Evolutionary conservation across 495 filamentous ascomycete genomes (phyloP), one percentile per base, ranked within the genome.

Genomic region (Acidomyces sp.): DNA sequence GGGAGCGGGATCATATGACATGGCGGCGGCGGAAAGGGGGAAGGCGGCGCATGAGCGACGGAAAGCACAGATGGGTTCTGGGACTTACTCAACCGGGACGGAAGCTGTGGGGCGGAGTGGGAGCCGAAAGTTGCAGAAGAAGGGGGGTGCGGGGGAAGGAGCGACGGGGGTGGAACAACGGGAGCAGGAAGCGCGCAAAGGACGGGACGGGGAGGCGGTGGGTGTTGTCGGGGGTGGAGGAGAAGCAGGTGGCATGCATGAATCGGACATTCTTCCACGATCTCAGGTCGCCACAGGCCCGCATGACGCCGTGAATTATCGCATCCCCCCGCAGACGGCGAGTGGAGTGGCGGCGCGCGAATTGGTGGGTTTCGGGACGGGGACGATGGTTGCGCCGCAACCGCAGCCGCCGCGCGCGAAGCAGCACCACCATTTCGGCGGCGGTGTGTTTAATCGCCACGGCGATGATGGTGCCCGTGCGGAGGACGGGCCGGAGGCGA

Each of bases 381-480:
- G 15, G 6, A 39, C 2, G n/a, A n/a, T n/a, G n/a, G n/a, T n/a
- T n/a, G 37, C 51, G 5, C 15, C n/a, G 13, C 22, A 13, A 13
- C 24, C 51, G 1, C 16, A 15, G n/a, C 12, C 23, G 10, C 3
- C 37, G 3, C 11, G 22, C 10, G 12, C 46, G 13, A 33, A 37
- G 25, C 30, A 48, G 12, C 37, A 51, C 16, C 54, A 55, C 22
- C 49, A 54, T 27, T 43, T 35, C 21, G 27, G 55, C n/a, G 33
- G 47, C 27, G 42, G 54, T 13, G 18, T 55, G 10, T 47, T 63
- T 34, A 51, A 54, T 23, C 48, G 49, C 12, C 23, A 59, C 19
- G 32, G 49, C 11, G 43, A 54, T 1, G 46, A 48, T n/a, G n/a
- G n/a, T n/a, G n/a, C n/a, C n/a, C n/a, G n/a, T n/a, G n/a, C n/a